Conservation (phyloP, 441 rosid genomes). For the Heliophila coronopifolia region DNA sequence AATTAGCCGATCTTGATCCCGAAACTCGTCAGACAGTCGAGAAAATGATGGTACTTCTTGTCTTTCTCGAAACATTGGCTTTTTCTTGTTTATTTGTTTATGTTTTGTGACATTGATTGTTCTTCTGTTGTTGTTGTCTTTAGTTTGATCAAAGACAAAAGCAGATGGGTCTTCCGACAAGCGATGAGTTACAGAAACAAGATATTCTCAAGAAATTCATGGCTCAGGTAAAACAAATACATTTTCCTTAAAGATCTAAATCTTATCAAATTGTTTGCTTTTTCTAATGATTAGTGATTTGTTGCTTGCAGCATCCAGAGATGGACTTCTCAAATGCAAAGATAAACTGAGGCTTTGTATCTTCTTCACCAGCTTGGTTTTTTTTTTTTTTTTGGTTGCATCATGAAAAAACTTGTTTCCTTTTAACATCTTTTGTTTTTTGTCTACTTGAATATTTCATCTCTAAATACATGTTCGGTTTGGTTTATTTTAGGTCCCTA, state of each 20-base stretch:
- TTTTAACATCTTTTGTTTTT: too few relatives aligned
- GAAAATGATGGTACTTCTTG: constrained; percentile 78
- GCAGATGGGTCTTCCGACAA: constrained; percentile 88
- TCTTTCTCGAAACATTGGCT: not conserved
- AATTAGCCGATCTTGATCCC: constrained; percentile 76
- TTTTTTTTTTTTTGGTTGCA: too few relatives aligned
- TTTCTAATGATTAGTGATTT: not conserved
- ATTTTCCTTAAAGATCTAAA: not conserved
- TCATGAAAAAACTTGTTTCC: too few relatives aligned
- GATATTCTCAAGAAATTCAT: constrained; percentile 87
- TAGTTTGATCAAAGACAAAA: constrained; percentile 97
- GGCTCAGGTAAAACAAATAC: constrained; percentile 60
- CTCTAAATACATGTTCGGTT: too few relatives aligned
- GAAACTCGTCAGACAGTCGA: constrained; percentile 86
- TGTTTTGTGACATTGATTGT: constrained; percentile 10
- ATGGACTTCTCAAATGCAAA: constrained; percentile 85
- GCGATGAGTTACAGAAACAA: constrained; percentile 92
- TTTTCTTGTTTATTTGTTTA: not conserved
- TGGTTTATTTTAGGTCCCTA: too few relatives aligned
- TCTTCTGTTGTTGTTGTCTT: not conserved
- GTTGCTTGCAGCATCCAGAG: constrained; percentile 69
- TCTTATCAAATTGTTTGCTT: not conserved
- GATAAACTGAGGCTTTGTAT: constrained; percentile 33
- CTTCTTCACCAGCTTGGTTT: too few relatives aligned
- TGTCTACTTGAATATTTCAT: too few relatives aligned